Conservation (phyloP, 129 eudicot genomes). For the Centrapalus pauciflorus region DNA sequence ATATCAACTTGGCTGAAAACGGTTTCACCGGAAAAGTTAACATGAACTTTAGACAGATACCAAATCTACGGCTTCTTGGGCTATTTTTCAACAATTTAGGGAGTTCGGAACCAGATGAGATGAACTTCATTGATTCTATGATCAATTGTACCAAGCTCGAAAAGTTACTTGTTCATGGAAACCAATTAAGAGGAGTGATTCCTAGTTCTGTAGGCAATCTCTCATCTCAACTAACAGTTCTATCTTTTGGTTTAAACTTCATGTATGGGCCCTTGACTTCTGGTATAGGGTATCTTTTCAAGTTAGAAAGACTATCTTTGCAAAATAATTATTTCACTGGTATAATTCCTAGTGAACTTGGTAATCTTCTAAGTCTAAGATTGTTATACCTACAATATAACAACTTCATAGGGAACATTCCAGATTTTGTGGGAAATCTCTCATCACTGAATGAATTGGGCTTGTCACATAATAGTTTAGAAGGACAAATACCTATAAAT, state of each 20-base stretch:
- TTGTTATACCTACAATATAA: not conserved
- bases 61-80: not conserved
- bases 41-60: not conserved
- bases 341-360: slow-evolving; percentile 4
- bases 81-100: slow-evolving; percentile 13
- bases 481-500: not conserved
- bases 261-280: slow-evolving; percentile 13
- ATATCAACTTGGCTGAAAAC: not conserved
- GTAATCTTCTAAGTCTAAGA: not conserved
- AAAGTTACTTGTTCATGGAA: not conserved
- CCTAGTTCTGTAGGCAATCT: slow-evolving; percentile 15
- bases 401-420: not conserved
- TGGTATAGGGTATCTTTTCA: not conserved
- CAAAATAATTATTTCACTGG: slow-evolving; percentile 11
- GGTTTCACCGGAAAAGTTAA: slow-evolving; percentile 13
- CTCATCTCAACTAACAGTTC: not conserved
- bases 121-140: slow-evolving; percentile 12
- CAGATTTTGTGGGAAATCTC: not conserved
- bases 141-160: slow-evolving; percentile 3
- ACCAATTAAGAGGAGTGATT: slow-evolving; percentile 6
- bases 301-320: not conserved
- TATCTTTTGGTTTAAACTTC: not conserved
- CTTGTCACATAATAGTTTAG: not conserved
- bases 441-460: not conserved
- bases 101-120: slow-evolving; percentile 1